Evolutionary conservation across 345 rosid genomes (phyloP), one percentile per base, ranked within the genome.

Genomic region (Durio zibethinus): DNA sequence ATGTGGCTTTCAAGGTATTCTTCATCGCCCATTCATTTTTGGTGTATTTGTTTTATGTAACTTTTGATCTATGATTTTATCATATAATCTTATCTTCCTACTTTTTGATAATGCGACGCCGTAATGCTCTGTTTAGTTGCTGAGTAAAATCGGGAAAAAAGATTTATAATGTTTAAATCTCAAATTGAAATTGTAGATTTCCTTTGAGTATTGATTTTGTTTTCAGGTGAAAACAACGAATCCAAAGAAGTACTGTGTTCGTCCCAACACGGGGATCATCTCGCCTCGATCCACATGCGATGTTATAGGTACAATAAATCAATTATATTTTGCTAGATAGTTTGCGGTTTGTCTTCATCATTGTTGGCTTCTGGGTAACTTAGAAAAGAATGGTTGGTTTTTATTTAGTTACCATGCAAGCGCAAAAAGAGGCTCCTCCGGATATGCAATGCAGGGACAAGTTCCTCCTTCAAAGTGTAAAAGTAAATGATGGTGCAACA

Each of bases 391-490:
- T 59, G 29, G 8, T 56, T 61, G n/a, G 25, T 35, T 10, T 78
- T 84, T 64, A 61, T 78, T 81, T 76, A 90, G 97, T 92, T 62
- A 92, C 97, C 11, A 90, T 92, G 97, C 97, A 92, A 89, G 94
- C 94, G 0, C 93, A 90, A 72, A 92, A 89, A 82, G 94, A 92
- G 80, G 87, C 90, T 62, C 97, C 94, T 81, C 33, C 80, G 6
- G 97, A 92, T 67, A 86, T 89, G 94, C 93, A 88, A 78, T 92
- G 94, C 88, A 89, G 86, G 87, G 97, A 92, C 77, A 92, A 92
- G 83, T 92, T 92, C 73, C 93, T 92, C 61, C 90, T 92, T 65
- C 97, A 92, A 87, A 88, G 94, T 79, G 94, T 90, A 25, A 90
- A 83, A 74, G 74, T 79, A 0, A 76, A 75, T 33, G 93, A 89